These are phyloP conservation scores for Magnolia changhungtana DNA, from an alignment of 164 flowering plant species.

Conservation along the genomic window DNA sequence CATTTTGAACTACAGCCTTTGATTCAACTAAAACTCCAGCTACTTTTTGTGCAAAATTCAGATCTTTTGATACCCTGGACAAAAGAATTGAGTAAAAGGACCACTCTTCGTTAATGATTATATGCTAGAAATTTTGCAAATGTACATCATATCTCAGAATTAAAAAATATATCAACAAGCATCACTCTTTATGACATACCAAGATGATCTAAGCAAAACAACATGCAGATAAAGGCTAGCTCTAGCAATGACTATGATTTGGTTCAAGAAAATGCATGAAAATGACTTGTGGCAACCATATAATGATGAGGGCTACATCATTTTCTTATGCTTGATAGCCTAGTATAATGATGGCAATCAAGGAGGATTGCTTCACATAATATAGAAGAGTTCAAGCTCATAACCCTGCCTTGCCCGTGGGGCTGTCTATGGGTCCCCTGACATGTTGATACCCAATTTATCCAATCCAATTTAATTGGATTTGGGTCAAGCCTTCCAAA, in stretches of 20 bases:
- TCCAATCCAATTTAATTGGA: too few relatives aligned
- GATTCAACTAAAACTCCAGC: conserved; percentile 85
- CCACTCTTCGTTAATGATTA: not conserved
- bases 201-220: too few relatives aligned
- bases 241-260: not conserved
- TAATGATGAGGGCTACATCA: not conserved
- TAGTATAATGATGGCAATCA: not conserved
- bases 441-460: too few relatives aligned
- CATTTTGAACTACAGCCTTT: conserved; percentile 20
- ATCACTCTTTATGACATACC: too few relatives aligned
- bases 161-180: not conserved
- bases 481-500: too few relatives aligned
- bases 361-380: not conserved
- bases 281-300: not conserved
- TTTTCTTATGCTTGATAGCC: not conserved
- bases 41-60: conserved; percentile 47
- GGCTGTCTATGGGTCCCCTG: too few relatives aligned
- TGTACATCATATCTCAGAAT: not conserved
- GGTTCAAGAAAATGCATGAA: not conserved
- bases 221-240: too few relatives aligned
- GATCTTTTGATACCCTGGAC: conserved; percentile 58
- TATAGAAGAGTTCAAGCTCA: too few relatives aligned
- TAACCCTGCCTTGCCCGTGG: too few relatives aligned
- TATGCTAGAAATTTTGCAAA: not conserved
- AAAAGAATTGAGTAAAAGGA: not conserved